Conservation (phyloP, 2,329 filamentous ascomycete species). For the Atkinsonella texensis region DNA sequence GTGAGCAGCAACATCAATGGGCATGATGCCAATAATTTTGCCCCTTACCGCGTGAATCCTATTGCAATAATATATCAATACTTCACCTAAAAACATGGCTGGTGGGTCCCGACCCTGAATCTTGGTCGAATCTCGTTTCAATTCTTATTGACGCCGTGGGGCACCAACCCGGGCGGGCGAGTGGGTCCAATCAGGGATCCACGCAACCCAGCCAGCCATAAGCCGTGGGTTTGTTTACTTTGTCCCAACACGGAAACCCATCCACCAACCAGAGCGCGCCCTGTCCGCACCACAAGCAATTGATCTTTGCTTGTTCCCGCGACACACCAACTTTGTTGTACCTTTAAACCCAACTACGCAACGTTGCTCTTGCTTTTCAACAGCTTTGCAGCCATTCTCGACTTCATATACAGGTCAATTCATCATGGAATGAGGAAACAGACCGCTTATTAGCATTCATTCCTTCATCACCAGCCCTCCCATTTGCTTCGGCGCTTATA, state of each 20-base stretch:
- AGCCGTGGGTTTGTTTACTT: conserved; percentile 22
- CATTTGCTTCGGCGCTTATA: background rate
- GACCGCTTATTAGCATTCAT: background rate
- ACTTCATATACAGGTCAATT: background rate
- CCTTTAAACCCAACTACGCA: background rate
- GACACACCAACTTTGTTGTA: background rate
- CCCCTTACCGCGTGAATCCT: too few relatives aligned
- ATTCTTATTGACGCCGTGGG: too few relatives aligned
- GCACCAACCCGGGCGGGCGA: too few relatives aligned
- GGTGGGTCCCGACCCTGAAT: background rate
- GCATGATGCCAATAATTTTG: too few relatives aligned
- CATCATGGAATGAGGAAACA: background rate
- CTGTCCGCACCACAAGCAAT: background rate
- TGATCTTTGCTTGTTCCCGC: conserved; percentile 2
- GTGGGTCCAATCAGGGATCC: background rate
- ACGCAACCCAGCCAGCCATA: background rate
- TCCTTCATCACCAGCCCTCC: conserved; percentile 6
- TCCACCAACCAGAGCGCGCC: conserved; percentile 9
- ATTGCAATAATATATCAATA: too few relatives aligned
- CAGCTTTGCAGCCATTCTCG: background rate
- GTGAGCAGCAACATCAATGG: too few relatives aligned
- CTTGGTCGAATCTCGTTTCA: too few relatives aligned
- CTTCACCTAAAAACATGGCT: background rate
- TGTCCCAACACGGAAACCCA: conserved; percentile 17
- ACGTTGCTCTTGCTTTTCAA: background rate